A percentile compares a stretch with the other conserved stretches of the same genome.
These are phyloP conservation scores for Camellia sinensis DNA, from an alignment of 148 eudicot genomes.

Conservation along the genomic window DNA sequence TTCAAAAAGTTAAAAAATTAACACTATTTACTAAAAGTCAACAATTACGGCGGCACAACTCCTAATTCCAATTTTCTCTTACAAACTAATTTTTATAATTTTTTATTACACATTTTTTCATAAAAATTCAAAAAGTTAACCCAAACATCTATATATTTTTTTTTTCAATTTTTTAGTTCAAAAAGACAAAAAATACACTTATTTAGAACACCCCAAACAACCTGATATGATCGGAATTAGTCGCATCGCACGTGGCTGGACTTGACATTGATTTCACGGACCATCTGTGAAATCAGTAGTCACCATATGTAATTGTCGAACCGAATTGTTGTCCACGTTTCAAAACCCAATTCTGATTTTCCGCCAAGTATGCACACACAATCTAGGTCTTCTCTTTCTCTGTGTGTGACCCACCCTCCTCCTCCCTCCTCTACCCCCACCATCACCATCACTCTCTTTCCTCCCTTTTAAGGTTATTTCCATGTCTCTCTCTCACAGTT, in stretches of 20 bases:
- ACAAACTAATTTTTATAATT: too few relatives aligned
- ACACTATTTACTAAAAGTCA: too few relatives aligned
- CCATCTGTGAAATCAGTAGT: background rate
- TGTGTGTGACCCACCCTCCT: background rate
- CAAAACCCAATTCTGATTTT: background rate
- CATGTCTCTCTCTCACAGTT: background rate
- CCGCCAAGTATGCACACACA: background rate
- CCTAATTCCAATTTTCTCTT: too few relatives aligned
- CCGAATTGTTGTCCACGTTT: slow-evolving; percentile 9
- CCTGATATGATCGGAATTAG: background rate
- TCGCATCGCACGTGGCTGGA: background rate
- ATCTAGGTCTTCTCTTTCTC: background rate
- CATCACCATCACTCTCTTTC: background rate
- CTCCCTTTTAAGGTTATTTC: background rate
- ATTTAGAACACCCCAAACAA: too few relatives aligned
- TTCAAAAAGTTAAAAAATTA: too few relatives aligned
- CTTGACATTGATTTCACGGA: background rate
- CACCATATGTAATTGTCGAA: too few relatives aligned
- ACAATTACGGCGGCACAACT: too few relatives aligned
- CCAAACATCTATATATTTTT: too few relatives aligned
- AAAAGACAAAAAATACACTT: too few relatives aligned
- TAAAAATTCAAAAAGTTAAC: too few relatives aligned
- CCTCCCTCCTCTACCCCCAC: background rate
- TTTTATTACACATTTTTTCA: too few relatives aligned
- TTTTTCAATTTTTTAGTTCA: too few relatives aligned